Base-by-base conservation (phyloP, 148 eudicot species). In the Spergularia bocconei region DNA sequence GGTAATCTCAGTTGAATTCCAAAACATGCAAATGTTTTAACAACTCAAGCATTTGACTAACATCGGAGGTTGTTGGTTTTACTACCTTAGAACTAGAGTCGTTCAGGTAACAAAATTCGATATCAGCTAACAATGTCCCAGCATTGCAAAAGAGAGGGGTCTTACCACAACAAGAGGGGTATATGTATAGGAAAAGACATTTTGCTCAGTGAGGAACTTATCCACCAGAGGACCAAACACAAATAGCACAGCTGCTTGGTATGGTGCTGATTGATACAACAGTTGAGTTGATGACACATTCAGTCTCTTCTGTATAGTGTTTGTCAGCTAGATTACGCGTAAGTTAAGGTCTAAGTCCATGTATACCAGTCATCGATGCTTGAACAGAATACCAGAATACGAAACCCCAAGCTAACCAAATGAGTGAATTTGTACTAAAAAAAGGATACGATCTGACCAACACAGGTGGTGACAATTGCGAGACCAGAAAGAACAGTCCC, bases 251-350 rank as follows among this genome's bases (percentile, higher is more conserved):
- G 93, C 93, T 50, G 98, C 91, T 76, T 93, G 98, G 62, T 80
- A 93, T 59, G 96, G 98, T 21, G 96, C 93, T 66, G 98, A 93
- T 65, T 93, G 98, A 62, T 93, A 93, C 36, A 93, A 48, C 56
- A 93, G 83, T 76, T 93, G 98, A 3, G 98, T 93, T 0, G 98
- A 93, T n/a, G 98, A 86, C 7, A 93, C 96, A 76, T 89, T 91
- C 6, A 93, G 86, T 84, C 85, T 86, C 84, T 91, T 93, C 64
- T 93, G 98, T 69, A 93, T 91, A 51, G 98, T 91, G 81, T 91
- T 91, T 41, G 98, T 93, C 44, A 91, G 89, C 98, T 93, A 79
- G 20, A 38, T 20, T 29, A 71, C 29, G 33, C 39, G 5, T 48
- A 33, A 6, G 79, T 76, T 81, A 76, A 81, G 80, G 59, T n/a